These are phyloP conservation scores for Arthrobotrys megalospora DNA, from an alignment of 2,329 filamentous ascomycete genomes.

Conservation along the genomic window DNA sequence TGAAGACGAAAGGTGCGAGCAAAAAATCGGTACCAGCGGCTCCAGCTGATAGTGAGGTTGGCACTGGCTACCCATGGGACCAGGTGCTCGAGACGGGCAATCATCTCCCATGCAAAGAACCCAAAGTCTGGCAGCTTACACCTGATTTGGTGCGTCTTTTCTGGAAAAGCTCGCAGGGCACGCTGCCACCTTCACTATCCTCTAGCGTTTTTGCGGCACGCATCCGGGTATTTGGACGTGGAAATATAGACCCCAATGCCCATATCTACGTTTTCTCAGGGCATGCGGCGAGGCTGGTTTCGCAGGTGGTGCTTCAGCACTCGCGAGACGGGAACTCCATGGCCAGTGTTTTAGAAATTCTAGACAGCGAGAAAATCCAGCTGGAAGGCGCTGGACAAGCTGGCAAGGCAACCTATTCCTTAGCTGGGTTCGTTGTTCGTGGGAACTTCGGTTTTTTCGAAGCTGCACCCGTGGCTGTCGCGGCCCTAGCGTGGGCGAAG, in stretches of 20 bases:
- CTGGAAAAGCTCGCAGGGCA: not conserved
- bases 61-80: constrained; percentile 44
- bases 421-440: constrained; percentile 45
- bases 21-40: not conserved
- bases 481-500: constrained; percentile 42
- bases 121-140: constrained; percentile 27
- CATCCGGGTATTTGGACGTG: constrained; percentile 37
- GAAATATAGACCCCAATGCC: constrained; percentile 11
- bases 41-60: not conserved
- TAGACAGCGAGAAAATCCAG: not conserved
- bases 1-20: constrained; percentile 31
- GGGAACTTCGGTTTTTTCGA: constrained; percentile 43
- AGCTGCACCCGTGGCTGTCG: constrained; percentile 30
- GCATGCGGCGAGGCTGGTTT: not conserved
- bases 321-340: not conserved
- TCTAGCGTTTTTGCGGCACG: constrained; percentile 26
- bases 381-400: not conserved
- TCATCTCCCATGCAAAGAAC: not conserved
- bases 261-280: constrained; percentile 27
- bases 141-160: constrained; percentile 29
- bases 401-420: not conserved
- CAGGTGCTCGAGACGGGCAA: constrained; percentile 9
- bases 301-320: constrained; percentile 21
- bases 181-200: constrained; percentile 27
- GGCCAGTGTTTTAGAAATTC: constrained; percentile 21